Evolutionary conservation across 2,329 filamentous ascomycete species (phyloP), one percentile per base, ranked within the genome.

Genomic region (Pestalotiopsis sp.): DNA sequence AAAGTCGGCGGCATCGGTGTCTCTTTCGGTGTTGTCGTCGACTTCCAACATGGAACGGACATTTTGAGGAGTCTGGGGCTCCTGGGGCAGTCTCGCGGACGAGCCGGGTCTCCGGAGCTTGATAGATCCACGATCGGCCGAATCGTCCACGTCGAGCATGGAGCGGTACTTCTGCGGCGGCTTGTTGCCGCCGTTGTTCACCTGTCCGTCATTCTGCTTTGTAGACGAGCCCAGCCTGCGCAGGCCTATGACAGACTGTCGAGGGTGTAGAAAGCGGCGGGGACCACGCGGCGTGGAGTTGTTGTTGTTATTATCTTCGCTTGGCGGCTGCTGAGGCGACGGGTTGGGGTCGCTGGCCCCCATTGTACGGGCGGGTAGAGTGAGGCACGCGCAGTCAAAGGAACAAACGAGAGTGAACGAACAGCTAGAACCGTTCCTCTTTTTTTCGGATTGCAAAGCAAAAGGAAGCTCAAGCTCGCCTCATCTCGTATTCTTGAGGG

Each of bases 1-100:
- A 27, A 61, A 52, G 39, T 61, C 52, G 14, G 25, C 27, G 31
- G 65, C 52, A 5, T 59, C 23, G 7, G 52, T 27, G 56, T 59
- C 27, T 20, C 27, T 9, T 31, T 49, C 38, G 13, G 25, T 59
- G 36, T 60, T 41, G 65, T 31, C 65, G 65, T 67, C 65, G 13
- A 60, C 36, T 23, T 67, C 65, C 52, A 67, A 31, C 65, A 67
- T 59, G 56, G 65, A 67, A 9, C 65, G 52, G 4, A 59, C 31
- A 27, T 45, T 56, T 31, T 67, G 27, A 12, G 52, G 65, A 27
- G 58, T 41, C 7, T 59, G 20, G 14, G 20, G 63, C 36, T 66
- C 23, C n/a, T 64, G 38, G 13, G n/a, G n/a, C 14, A 20, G 38
- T 17, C 11, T n/a, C 38, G 36, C n/a, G 38, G 38, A 9, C 20